phyloP scores from a whole-genome alignment of 179 eudicot genomes.

The Spergularia azorica region DNA sequence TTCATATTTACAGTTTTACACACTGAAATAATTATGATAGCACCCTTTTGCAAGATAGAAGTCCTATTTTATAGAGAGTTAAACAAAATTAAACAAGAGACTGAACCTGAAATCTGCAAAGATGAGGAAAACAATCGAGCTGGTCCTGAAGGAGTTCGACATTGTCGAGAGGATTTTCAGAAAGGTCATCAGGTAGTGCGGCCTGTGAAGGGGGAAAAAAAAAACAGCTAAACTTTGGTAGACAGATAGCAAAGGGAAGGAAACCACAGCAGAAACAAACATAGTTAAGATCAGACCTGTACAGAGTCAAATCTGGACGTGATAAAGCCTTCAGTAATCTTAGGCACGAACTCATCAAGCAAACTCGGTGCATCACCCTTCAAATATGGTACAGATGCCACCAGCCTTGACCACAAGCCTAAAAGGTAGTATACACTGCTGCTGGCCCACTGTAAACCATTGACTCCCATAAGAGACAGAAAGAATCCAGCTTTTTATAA shows the following conservation, averaged over 20 bases:
- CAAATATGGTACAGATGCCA: constrained; percentile 89
- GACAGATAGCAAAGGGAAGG: constrained; percentile 12
- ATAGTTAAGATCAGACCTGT: constrained; percentile 52
- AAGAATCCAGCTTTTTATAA: constrained; percentile 2
- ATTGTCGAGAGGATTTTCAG: constrained; percentile 94
- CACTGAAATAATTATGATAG: background rate
- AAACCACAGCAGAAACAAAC: constrained; percentile 3
- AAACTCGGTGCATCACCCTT: constrained; percentile 83
- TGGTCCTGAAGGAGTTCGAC: constrained; percentile 97
- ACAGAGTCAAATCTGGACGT: constrained; percentile 91
- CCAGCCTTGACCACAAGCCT: constrained; percentile 97
- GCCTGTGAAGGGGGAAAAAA: constrained; percentile 43
- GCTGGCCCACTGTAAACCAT: constrained; percentile 79
- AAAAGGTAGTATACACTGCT: constrained; percentile 95
- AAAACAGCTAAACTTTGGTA: constrained; percentile 11
- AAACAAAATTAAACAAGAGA: constrained; percentile 9
- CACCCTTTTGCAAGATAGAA: constrained; percentile 7
- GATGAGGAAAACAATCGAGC: constrained; percentile 83
- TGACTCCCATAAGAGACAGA: constrained; percentile 21
- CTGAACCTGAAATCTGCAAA: constrained; percentile 89
- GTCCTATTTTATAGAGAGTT: background rate
- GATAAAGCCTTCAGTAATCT: constrained; percentile 89
- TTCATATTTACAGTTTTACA: background rate
- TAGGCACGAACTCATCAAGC: constrained; percentile 93
- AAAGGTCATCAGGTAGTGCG: constrained; percentile 70